Evolutionary conservation across 768 basidiomycete genomes (phyloP).

Genomic region (Albatrellus ellisii): DNA sequence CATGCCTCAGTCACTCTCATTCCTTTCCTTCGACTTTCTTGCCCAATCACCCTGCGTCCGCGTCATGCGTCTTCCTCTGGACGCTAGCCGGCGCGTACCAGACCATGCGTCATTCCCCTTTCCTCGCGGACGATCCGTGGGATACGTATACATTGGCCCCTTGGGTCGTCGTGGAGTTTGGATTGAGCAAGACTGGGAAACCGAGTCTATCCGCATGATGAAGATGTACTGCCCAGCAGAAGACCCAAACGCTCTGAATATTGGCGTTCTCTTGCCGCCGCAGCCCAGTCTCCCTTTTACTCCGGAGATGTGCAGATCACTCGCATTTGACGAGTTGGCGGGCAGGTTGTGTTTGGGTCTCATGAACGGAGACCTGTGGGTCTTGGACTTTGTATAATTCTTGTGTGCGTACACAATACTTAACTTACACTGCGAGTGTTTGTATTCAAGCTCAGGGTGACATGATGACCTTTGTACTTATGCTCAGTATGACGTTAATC

Average conservation of each 20-base stretch:
- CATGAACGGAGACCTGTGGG: slow-evolving; percentile 39
- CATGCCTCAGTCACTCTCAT: not conserved
- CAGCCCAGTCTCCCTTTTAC: slow-evolving; percentile 40
- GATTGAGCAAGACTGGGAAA: slow-evolving; percentile 38
- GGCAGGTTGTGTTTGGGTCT: slow-evolving; percentile 39
- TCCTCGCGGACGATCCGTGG: too few relatives aligned
- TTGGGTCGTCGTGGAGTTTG: slow-evolving; percentile 38
- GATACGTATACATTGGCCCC: slow-evolving; percentile 19
- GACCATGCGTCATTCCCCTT: slow-evolving; percentile 11
- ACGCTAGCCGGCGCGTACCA: too few relatives aligned
- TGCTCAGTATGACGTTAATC: too few relatives aligned
- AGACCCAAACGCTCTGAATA: slow-evolving; percentile 13
- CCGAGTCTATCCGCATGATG: slow-evolving; percentile 34
- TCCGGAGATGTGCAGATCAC: slow-evolving; percentile 28
- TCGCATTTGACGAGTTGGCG: slow-evolving; percentile 44
- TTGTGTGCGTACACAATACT: not conserved
- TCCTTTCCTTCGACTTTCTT: slow-evolving; percentile 3
- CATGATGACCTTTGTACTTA: too few relatives aligned
- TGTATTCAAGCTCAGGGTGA: too few relatives aligned
- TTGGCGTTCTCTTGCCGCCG: slow-evolving; percentile 30
- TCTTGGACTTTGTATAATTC: slow-evolving; percentile 24
- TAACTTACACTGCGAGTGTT: too few relatives aligned
- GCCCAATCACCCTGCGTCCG: not conserved
- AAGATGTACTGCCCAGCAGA: slow-evolving; percentile 30
- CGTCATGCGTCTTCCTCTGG: not conserved